Evolutionary conservation across 768 basidiomycete species (phyloP).

Genomic region (Auriculariales sp.): DNA sequence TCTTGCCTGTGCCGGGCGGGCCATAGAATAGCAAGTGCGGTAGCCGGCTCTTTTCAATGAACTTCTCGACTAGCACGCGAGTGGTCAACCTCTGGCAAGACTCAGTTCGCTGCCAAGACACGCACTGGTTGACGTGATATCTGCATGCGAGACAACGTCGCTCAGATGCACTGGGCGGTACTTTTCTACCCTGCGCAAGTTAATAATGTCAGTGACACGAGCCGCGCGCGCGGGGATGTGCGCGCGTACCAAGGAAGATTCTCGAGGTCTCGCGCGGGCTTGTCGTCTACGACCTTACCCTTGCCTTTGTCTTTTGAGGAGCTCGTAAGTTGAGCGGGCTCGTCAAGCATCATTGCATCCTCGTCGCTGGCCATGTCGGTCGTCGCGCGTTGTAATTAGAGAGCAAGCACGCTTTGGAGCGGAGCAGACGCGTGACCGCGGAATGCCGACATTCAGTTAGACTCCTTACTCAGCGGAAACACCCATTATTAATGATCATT

Average conservation of each 20-base stretch:
- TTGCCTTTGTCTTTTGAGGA: slow-evolving; percentile 45
- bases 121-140: slow-evolving; percentile 89
- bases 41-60: slow-evolving; percentile 86
- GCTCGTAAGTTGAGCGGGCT: slow-evolving; percentile 17
- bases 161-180: slow-evolving; percentile 83
- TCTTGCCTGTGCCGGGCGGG: slow-evolving; percentile 97
- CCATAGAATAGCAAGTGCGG: slow-evolving; percentile 97
- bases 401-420: background rate
- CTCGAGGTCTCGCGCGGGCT: slow-evolving; percentile 33
- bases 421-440: background rate
- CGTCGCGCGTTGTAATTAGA: background rate
- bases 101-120: slow-evolving; percentile 4
- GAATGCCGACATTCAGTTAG: too few relatives aligned
- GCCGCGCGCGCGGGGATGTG: background rate
- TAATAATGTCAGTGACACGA: background rate
- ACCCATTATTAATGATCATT: too few relatives aligned
- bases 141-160: slow-evolving; percentile 93
- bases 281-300: slow-evolving; percentile 40
- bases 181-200: slow-evolving; percentile 94
- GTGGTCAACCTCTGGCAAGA: slow-evolving; percentile 3
- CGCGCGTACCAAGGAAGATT: slow-evolving; percentile 67
- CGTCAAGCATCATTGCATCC: slow-evolving; percentile 37
- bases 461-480: too few relatives aligned
- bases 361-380: slow-evolving; percentile 42
- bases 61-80: slow-evolving; percentile 64